Evolutionary conservation across 2,329 filamentous ascomycete species (phyloP).

Genomic region (Sporothrix luriei): DNA sequence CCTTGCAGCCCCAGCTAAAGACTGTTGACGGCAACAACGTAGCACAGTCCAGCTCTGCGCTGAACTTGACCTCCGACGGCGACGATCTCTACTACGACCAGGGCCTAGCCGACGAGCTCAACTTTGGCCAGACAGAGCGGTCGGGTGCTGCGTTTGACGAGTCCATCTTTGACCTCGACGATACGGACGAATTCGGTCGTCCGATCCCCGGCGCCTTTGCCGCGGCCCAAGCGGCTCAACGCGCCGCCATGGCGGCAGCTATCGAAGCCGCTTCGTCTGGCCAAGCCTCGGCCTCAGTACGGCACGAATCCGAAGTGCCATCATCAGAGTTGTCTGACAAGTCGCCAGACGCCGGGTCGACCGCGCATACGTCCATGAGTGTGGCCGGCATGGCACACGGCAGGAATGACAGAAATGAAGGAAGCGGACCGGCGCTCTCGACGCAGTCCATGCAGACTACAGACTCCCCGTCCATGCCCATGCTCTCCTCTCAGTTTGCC

Average conservation of each 20-base stretch:
- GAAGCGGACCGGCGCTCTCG: not conserved
- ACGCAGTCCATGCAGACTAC: not conserved
- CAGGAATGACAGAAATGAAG: not conserved
- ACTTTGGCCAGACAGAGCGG: slow-evolving; percentile 54
- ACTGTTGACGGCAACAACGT: too few relatives aligned
- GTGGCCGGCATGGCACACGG: slow-evolving; percentile 35
- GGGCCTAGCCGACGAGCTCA: slow-evolving; percentile 50
- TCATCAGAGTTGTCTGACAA: slow-evolving; percentile 49
- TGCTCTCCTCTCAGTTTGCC: slow-evolving; percentile 32
- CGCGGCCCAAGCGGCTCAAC: slow-evolving; percentile 53
- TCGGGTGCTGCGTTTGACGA: slow-evolving; percentile 68
- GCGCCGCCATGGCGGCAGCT: slow-evolving; percentile 40
- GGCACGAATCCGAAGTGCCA: slow-evolving; percentile 50
- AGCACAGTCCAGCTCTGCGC: not conserved
- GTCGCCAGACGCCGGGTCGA: slow-evolving; percentile 52
- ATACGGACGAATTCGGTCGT: slow-evolving; percentile 64
- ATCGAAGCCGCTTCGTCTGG: slow-evolving; percentile 24
- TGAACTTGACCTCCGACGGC: slow-evolving; percentile 41
- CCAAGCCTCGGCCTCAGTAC: not conserved
- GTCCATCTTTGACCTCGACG: slow-evolving; percentile 70
- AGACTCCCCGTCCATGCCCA: slow-evolving; percentile 22
- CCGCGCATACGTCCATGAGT: slow-evolving; percentile 57
- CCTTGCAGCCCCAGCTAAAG: slow-evolving; percentile 15
- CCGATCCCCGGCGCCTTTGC: slow-evolving; percentile 63
- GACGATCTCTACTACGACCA: slow-evolving; percentile 70